Conservation (phyloP, 805 yeast species). For the Cyberlindnera suaveolens region DNA sequence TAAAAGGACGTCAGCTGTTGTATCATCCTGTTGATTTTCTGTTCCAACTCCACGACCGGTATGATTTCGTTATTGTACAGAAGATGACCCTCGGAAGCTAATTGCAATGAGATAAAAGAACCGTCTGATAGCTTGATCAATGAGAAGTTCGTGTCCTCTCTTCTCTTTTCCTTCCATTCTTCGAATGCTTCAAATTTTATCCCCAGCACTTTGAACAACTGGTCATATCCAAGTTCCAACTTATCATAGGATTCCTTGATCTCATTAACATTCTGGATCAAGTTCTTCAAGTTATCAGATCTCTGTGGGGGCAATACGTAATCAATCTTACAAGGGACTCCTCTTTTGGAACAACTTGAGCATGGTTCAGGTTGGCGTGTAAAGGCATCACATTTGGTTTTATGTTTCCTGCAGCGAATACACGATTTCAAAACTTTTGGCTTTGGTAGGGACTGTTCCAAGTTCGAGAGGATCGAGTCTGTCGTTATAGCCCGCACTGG, state of each 20-base stretch:
- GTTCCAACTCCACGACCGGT: constrained; percentile 10
- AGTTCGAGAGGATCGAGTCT: not conserved
- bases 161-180: constrained; percentile 9
- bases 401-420: constrained; percentile 57
- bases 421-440: constrained; percentile 51
- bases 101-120: constrained; percentile 7
- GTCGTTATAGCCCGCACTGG: not conserved
- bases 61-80: constrained; percentile 13
- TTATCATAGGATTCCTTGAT: constrained; percentile 9
- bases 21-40: constrained; percentile 4
- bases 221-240: constrained; percentile 10
- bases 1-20: constrained; percentile 6
- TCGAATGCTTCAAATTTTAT: constrained; percentile 14
- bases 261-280: constrained; percentile 14
- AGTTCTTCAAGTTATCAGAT: constrained; percentile 22
- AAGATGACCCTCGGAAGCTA: constrained; percentile 4
- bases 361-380: constrained; percentile 50
- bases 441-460: constrained; percentile 18
- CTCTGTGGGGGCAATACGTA: constrained; percentile 45
- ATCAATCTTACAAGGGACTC: constrained; percentile 48
- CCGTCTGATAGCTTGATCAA: constrained; percentile 9
- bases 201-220: constrained; percentile 8
- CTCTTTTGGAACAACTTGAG: constrained; percentile 46
- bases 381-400: constrained; percentile 58
- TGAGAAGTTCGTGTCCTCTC: constrained; percentile 1